Conservation (phyloP, 1,284 basidiomycete species). For the Inonotus hispidus region DNA sequence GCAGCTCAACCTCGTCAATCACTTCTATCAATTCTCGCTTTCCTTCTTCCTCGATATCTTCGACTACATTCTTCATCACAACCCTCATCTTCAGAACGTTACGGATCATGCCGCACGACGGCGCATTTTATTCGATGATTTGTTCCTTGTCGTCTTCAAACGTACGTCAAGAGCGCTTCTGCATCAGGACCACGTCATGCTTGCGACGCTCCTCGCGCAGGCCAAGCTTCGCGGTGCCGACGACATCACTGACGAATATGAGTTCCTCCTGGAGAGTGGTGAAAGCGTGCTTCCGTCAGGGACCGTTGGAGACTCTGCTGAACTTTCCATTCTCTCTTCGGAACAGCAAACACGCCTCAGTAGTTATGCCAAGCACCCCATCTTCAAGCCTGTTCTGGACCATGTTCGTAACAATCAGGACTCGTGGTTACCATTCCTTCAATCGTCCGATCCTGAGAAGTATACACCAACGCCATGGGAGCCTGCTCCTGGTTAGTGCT, state of each 20-base stretch:
- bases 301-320: slow-evolving; percentile 34
- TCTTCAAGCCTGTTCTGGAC: slow-evolving; percentile 75
- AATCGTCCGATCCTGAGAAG: slow-evolving; percentile 66
- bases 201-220: slow-evolving; percentile 87
- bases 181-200: slow-evolving; percentile 88
- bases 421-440: slow-evolving; percentile 77
- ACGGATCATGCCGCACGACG: slow-evolving; percentile 73
- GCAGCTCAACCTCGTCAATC: slow-evolving; percentile 89
- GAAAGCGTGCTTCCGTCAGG: slow-evolving; percentile 42
- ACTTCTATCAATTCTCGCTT: slow-evolving; percentile 99
- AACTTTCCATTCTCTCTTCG: slow-evolving; percentile 42
- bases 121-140: slow-evolving; percentile 81
- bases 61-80: slow-evolving; percentile 88
- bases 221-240: slow-evolving; percentile 80
- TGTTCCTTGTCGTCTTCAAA: slow-evolving; percentile 88
- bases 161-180: slow-evolving; percentile 89
- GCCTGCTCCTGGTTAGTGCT: slow-evolving; percentile 57
- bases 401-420: slow-evolving; percentile 62
- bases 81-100: slow-evolving; percentile 81
- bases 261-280: slow-evolving; percentile 86
- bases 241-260: slow-evolving; percentile 80
- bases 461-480: slow-evolving; percentile 77
- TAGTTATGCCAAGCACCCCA: slow-evolving; percentile 57
- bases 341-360: slow-evolving; percentile 71
- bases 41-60: slow-evolving; percentile 99